These are phyloP conservation scores for Penicillium decumbens DNA, from an alignment of 2,329 filamentous ascomycete species.

Conservation along the genomic window DNA sequence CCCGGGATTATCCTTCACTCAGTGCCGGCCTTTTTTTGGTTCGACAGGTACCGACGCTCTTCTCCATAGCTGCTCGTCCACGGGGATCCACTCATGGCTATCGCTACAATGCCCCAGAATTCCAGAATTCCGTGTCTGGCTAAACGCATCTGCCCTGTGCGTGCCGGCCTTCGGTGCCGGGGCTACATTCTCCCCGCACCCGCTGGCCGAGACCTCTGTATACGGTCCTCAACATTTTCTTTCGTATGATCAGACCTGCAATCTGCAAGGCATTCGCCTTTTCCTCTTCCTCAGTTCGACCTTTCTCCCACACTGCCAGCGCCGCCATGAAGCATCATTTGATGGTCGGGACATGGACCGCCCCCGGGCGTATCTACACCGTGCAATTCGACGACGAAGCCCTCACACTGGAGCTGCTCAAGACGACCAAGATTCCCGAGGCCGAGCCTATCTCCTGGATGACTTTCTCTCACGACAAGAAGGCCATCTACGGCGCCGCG, in stretches of 20 bases:
- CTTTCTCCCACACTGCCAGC: slow-evolving; percentile 12
- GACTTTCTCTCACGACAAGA: slow-evolving; percentile 80
- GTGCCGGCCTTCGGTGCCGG: slow-evolving; percentile 22
- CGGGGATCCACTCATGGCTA: neutral
- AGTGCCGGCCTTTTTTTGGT: slow-evolving; percentile 2
- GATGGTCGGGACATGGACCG: slow-evolving; percentile 90
- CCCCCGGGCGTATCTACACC: slow-evolving; percentile 83
- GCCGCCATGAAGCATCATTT: slow-evolving; percentile 75
- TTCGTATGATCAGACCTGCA: slow-evolving; percentile 17
- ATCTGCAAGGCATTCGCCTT: slow-evolving; percentile 6
- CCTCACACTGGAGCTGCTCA: slow-evolving; percentile 67
- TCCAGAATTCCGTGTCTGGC: neutral
- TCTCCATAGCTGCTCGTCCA: neutral
- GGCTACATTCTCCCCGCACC: slow-evolving; percentile 10
- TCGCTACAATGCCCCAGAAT: neutral
- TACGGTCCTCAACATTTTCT: neutral
- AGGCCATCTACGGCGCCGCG: slow-evolving; percentile 80
- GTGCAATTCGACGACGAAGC: slow-evolving; percentile 81
- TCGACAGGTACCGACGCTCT: neutral
- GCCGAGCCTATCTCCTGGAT: slow-evolving; percentile 93
- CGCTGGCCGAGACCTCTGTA: slow-evolving; percentile 2
- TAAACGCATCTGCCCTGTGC: slow-evolving; percentile 7
- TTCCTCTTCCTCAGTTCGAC: slow-evolving; percentile 1
- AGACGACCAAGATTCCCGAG: slow-evolving; percentile 73
- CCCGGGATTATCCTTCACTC: slow-evolving; percentile 12